phyloP scores from a whole-genome alignment of 805 yeast species.

The Clavispora carvajalis region DNA sequence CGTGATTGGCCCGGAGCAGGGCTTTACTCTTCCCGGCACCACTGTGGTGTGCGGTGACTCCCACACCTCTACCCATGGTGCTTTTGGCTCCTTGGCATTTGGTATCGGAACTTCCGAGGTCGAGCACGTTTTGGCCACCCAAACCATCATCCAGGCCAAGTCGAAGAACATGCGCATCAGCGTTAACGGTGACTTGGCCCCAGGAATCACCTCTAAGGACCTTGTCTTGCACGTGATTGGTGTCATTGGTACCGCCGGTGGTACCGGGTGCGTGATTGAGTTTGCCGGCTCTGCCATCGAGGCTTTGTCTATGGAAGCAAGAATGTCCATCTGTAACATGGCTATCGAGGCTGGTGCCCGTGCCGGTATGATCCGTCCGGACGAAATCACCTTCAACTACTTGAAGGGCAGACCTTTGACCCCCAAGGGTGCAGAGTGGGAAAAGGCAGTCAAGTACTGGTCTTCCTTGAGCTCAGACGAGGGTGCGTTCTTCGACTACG shows the following conservation, averaged over 20 bases:
- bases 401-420: constrained; percentile 92
- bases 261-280: constrained; percentile 95
- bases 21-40: constrained; percentile 96
- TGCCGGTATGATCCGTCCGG: constrained; percentile 99
- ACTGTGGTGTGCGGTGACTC: constrained; percentile 99
- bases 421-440: constrained; percentile 93
- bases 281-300: constrained; percentile 95
- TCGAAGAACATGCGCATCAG: constrained; percentile 92
- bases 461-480: constrained; percentile 79
- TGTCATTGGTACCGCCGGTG: constrained; percentile 98
- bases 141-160: constrained; percentile 89
- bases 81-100: constrained; percentile 94
- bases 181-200: constrained; percentile 76
- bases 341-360: constrained; percentile 98
- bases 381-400: constrained; percentile 81
- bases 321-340: constrained; percentile 99
- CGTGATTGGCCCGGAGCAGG: constrained; percentile 98
- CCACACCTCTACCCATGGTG: constrained; percentile 98
- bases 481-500: constrained; percentile 85
- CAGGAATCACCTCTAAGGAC: constrained; percentile 96
- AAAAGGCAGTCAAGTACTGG: constrained; percentile 91
- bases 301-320: constrained; percentile 88
- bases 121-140: constrained; percentile 97
- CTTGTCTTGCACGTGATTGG: constrained; percentile 92
- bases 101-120: constrained; percentile 99